Evolutionary conservation across 139 green algal species (phyloP).

Genomic region (Chlorella sp.): DNA sequence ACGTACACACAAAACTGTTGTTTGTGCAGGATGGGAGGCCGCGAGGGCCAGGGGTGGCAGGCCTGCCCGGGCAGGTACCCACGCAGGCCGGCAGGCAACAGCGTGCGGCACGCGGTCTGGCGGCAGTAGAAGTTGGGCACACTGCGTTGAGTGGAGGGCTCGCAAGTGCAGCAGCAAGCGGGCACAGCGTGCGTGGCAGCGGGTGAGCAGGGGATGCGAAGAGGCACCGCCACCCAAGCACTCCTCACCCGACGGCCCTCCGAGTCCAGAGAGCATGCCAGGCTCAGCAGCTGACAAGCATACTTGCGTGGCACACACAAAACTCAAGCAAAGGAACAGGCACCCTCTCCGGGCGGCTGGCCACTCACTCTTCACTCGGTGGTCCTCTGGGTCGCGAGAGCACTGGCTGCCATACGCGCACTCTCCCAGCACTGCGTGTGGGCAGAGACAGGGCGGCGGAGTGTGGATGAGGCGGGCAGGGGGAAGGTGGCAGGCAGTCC

Average conservation of each 20-base stretch:
- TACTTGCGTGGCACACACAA: not conserved
- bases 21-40: too few relatives aligned
- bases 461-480: not conserved
- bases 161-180: not conserved
- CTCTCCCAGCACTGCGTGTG: slow-evolving; percentile 14
- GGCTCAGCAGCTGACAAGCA: not conserved
- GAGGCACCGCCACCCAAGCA: too few relatives aligned
- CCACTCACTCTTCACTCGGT: slow-evolving; percentile 6
- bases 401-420: slow-evolving; percentile 10
- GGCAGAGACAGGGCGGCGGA: not conserved
- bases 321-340: not conserved
- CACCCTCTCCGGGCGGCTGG: not conserved
- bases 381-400: not conserved
- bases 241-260: too few relatives aligned
- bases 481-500: not conserved
- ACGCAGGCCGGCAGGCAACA: not conserved
- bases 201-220: too few relatives aligned
- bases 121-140: too few relatives aligned
- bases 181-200: too few relatives aligned
- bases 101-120: too few relatives aligned
- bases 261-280: not conserved
- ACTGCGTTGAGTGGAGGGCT: too few relatives aligned
- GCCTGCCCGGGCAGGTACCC: too few relatives aligned
- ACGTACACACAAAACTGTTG: too few relatives aligned
- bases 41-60: too few relatives aligned